Conservation (phyloP, 331 rosid species). For the Rhamnella rubrinervis region DNA sequence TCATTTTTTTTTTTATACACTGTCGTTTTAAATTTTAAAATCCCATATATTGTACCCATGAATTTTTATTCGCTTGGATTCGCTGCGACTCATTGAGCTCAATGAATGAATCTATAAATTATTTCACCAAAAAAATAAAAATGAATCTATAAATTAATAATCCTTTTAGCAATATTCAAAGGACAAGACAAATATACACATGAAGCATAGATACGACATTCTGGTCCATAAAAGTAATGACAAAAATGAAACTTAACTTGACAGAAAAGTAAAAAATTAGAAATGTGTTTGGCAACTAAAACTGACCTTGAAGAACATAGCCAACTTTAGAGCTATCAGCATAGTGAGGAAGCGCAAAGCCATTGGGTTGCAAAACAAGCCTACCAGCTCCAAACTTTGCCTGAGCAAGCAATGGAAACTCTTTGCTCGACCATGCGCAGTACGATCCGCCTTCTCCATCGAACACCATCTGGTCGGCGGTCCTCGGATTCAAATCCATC, state of each 20-base stretch:
- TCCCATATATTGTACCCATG: too few species aligned
- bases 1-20: too few species aligned
- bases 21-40: too few species aligned
- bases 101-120: too few species aligned
- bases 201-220: too few species aligned
- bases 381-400: slow-evolving; percentile 52
- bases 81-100: too few species aligned
- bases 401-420: slow-evolving; percentile 35
- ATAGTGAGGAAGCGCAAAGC: slow-evolving; percentile 72
- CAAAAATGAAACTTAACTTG: background rate
- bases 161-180: too few species aligned
- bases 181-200: too few species aligned
- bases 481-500: slow-evolving; percentile 45
- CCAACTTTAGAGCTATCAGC: slow-evolving; percentile 56
- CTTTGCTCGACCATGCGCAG: slow-evolving; percentile 45
- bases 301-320: slow-evolving; percentile 56
- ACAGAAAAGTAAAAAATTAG: background rate
- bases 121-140: too few species aligned
- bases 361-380: slow-evolving; percentile 52
- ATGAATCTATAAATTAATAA: too few species aligned
- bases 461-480: slow-evolving; percentile 9
- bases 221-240: too few species aligned
- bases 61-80: too few species aligned
- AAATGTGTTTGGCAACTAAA: background rate
- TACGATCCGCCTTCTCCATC: slow-evolving; percentile 74